Evolutionary conservation across 495 filamentous ascomycete genomes (phyloP).

Genomic region (Trypethelium eluteriae): DNA sequence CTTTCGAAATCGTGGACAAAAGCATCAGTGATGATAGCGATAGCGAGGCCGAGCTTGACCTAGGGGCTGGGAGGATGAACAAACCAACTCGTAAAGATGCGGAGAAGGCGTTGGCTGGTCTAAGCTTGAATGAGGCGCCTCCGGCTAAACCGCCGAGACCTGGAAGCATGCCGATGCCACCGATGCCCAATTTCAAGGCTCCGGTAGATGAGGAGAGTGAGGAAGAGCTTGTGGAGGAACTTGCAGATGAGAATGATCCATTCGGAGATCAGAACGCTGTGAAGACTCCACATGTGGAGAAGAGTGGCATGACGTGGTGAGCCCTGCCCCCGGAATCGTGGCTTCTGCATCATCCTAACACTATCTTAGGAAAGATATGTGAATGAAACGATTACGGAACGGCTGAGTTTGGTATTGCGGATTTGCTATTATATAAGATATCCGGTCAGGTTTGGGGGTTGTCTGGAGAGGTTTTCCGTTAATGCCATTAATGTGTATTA

Average conservation of each 20-base stretch:
- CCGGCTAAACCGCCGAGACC: constrained; percentile 35
- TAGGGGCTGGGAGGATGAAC: background rate
- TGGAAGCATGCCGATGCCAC: constrained; percentile 33
- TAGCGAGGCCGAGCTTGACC: constrained; percentile 53
- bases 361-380: background rate
- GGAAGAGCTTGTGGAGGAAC: constrained; percentile 36
- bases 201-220: constrained; percentile 39
- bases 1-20: constrained; percentile 88
- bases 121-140: constrained; percentile 28
- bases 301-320: constrained; percentile 48
- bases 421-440: background rate
- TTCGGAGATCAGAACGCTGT: constrained; percentile 72
- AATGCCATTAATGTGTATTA: too few species aligned
- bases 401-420: background rate
- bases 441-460: background rate
- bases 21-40: constrained; percentile 96
- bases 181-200: constrained; percentile 31
- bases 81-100: constrained; percentile 14
- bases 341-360: background rate
- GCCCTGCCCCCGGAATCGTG: constrained; percentile 17
- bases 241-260: constrained; percentile 64
- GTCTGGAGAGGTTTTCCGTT: too few species aligned
- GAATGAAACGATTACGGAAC: background rate
- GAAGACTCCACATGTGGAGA: constrained; percentile 51
- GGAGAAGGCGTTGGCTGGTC: constrained; percentile 28